Percentiles rank a stretch among this genome's conserved stretches.
Evolutionary conservation across 2,329 filamentous ascomycete species (phyloP).

Genomic region (Cryoendolithus antarcticus): DNA sequence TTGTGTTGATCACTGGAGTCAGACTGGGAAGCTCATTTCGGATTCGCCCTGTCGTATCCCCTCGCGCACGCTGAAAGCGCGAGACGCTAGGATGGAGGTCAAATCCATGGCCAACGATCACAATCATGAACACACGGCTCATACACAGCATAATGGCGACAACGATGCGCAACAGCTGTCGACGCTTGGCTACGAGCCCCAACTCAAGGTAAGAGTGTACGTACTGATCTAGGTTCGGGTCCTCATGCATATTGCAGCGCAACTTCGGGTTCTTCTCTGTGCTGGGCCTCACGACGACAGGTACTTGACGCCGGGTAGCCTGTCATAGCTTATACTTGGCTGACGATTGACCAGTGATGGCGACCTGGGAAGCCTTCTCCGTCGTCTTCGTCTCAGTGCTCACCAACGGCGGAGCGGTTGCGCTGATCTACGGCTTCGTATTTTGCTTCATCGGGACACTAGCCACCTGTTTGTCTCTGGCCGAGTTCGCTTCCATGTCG

Average conservation of each 20-base stretch:
- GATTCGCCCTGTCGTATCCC: too few species aligned
- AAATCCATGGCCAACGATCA: too few species aligned
- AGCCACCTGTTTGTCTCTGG: slow-evolving; percentile 13
- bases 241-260: background rate
- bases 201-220: slow-evolving; percentile 1
- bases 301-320: too few species aligned
- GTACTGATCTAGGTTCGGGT: background rate
- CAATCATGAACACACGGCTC: too few species aligned
- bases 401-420: slow-evolving; percentile 20
- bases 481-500: slow-evolving; percentile 25
- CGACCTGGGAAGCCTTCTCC: slow-evolving; percentile 5
- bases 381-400: slow-evolving; percentile 9
- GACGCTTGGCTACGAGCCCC: slow-evolving; percentile 5
- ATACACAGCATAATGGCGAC: too few species aligned
- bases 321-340: too few species aligned
- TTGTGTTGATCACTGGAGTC: too few species aligned
- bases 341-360: slow-evolving; percentile 3
- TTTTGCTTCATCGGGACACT: slow-evolving; percentile 16
- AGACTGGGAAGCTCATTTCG: too few species aligned
- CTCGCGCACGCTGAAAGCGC: too few species aligned
- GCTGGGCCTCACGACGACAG: slow-evolving; percentile 3
- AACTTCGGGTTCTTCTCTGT: slow-evolving; percentile 6
- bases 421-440: slow-evolving; percentile 18
- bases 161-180: background rate
- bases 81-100: too few species aligned